Conservation (phyloP, 352 stramenopile genomes). For the Globisporangium rhizosaccharum region DNA sequence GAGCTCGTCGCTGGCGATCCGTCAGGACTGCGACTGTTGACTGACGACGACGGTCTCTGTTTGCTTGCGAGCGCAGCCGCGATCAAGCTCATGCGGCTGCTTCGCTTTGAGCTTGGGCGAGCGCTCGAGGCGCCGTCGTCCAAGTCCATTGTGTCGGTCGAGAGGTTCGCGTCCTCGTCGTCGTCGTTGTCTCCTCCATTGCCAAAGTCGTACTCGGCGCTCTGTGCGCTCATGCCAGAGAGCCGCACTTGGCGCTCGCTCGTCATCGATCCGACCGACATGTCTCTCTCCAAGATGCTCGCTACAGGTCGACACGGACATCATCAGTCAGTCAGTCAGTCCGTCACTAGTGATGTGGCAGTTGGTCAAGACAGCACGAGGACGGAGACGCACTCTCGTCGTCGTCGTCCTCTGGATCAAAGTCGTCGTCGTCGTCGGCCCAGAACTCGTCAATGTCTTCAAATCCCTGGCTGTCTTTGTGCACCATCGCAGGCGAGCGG, state of each 20-base stretch:
- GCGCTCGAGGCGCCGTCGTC: slow-evolving; percentile 7
- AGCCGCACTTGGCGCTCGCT: slow-evolving; percentile 47
- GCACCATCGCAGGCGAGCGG: slow-evolving; percentile 51
- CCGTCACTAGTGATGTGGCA: background rate
- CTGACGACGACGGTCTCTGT: too few relatives aligned
- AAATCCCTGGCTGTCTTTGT: slow-evolving; percentile 74
- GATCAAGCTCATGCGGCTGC: too few relatives aligned
- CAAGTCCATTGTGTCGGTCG: slow-evolving; percentile 19
- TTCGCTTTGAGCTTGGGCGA: too few relatives aligned
- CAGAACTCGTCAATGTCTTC: slow-evolving; percentile 88
- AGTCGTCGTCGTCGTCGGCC: slow-evolving; percentile 50
- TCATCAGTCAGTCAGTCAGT: background rate
- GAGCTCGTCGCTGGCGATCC: too few relatives aligned
- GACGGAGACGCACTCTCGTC: slow-evolving; percentile 18
- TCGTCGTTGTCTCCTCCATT: background rate
- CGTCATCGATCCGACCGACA: slow-evolving; percentile 37
- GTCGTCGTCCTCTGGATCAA: slow-evolving; percentile 17
- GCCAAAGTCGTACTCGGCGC: slow-evolving; percentile 23
- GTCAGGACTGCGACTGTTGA: too few relatives aligned
- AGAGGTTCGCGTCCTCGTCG: slow-evolving; percentile 15
- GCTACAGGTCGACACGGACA: slow-evolving; percentile 16
- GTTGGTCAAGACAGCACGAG: background rate
- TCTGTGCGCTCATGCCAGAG: slow-evolving; percentile 24
- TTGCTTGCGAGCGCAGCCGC: too few relatives aligned
- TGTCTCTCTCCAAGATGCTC: slow-evolving; percentile 38